Evolutionary conservation across 305 asterid genomes (phyloP), one percentile per base, ranked within the genome.

Genomic region (Fraxinus dipetala): DNA sequence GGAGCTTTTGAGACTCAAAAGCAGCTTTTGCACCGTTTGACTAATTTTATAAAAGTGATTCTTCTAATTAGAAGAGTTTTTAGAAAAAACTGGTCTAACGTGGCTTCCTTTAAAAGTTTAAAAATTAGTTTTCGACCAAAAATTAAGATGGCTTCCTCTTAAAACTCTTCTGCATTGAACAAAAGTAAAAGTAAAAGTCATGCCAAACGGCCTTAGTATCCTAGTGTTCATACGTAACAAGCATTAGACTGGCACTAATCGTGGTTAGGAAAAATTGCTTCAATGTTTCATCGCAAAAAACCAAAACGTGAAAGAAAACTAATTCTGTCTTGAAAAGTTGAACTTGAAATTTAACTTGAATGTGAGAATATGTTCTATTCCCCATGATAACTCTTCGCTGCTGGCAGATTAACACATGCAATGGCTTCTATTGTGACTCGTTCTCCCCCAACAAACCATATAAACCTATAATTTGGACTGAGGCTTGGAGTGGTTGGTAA

Each of bases 401-500:
- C 65, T 89, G 78, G 84, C 89, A 96, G 99, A 94, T 96, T 18
- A 96, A 96, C 85, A 90, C 99, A 2, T 96, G 99, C 91, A 95
- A 95, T 18, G 99, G 99, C 61, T 95, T 95, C 94, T 95, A 95
- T 75, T 93, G 98, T 80, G 98, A 96, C 89, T 69, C 91, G 74
- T 96, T 96, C 89, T 70, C 90, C 78, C 99, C 99, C 34, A 96
- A 96, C 89, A 90, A 83, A 86, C 90, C 95, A 75, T 90, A 93
- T 89, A 96, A 96, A 86, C 99, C 99, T 28, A 83, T 94, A 7
- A 93, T 96, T 56, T 96, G 99, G 99, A 96, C 99, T 0, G 99
- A 96, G 86, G 99, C 99, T 81, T 96, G 99, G 99, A 96, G 93
- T 83, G 98, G 99, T 69, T 96, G 99, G 99, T 93, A 80, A 63